Percentiles rank a stretch among this genome's conserved stretches.
Evolutionary conservation across 1,139 yeast genomes (phyloP).

Genomic region (Yarrowia galli): DNA sequence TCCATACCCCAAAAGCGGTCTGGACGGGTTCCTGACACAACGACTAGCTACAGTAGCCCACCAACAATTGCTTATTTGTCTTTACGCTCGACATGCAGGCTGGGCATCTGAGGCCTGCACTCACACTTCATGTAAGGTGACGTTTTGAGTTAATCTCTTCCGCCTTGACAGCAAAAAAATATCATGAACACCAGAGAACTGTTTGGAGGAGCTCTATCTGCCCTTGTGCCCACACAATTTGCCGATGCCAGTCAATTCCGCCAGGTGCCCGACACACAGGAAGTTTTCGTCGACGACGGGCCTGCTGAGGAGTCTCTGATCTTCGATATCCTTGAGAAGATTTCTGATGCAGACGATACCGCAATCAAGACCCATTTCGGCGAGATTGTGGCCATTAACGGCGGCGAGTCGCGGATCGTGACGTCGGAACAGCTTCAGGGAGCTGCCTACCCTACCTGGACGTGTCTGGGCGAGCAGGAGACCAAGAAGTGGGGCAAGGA

Average conservation of each 20-base stretch:
- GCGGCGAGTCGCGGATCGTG: slow-evolving; percentile 46
- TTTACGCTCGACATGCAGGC: slow-evolving; percentile 14
- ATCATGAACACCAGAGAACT: slow-evolving; percentile 46
- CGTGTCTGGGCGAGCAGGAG: slow-evolving; percentile 44
- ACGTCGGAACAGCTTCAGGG: slow-evolving; percentile 40
- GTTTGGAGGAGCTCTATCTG: slow-evolving; percentile 81
- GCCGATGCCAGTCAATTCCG: slow-evolving; percentile 77
- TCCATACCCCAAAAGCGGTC: slow-evolving; percentile 1
- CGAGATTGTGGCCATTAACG: slow-evolving; percentile 55
- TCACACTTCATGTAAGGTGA: slow-evolving; percentile 14
- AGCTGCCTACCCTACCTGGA: slow-evolving; percentile 19
- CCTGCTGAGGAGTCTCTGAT: slow-evolving; percentile 66
- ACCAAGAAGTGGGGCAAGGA: slow-evolving; percentile 33
- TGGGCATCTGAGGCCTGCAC: slow-evolving; percentile 1
- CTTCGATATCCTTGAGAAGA: slow-evolving; percentile 72
- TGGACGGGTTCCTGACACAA: slow-evolving; percentile 6
- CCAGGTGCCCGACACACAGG: slow-evolving; percentile 89
- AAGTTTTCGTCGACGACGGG: slow-evolving; percentile 64
- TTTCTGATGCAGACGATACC: slow-evolving; percentile 53
- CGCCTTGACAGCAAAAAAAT: slow-evolving; percentile 27
- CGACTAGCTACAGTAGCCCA: not conserved
- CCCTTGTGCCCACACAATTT: slow-evolving; percentile 61
- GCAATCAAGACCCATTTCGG: slow-evolving; percentile 55
- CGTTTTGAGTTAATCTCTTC: slow-evolving; percentile 32
- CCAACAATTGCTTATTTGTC: not conserved